Conservation (phyloP, 495 filamentous ascomycete species). For the Opeltia flavorubescens region DNA sequence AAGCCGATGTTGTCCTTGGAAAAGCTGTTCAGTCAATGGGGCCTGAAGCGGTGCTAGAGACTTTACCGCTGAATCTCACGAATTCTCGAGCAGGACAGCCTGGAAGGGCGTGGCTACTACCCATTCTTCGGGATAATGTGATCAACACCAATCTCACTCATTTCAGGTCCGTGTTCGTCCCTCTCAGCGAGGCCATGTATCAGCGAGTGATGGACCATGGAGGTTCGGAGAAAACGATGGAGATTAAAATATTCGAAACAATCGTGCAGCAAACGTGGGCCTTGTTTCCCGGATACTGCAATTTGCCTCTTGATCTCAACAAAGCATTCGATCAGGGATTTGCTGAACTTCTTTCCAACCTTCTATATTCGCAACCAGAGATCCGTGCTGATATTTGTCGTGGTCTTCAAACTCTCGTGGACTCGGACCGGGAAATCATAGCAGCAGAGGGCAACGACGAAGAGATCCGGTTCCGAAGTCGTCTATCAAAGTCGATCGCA, state of each 20-base stretch:
- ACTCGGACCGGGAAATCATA: slow-evolving; percentile 73
- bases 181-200: slow-evolving; percentile 79
- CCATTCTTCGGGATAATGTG: slow-evolving; percentile 71
- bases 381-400: slow-evolving; percentile 75
- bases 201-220: slow-evolving; percentile 73
- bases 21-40: slow-evolving; percentile 81
- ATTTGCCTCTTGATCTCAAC: slow-evolving; percentile 66
- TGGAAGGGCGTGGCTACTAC: slow-evolving; percentile 88
- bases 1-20: slow-evolving; percentile 78
- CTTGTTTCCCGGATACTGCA: slow-evolving; percentile 87
- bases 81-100: slow-evolving; percentile 60
- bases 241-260: slow-evolving; percentile 95
- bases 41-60: slow-evolving; percentile 59
- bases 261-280: slow-evolving; percentile 92
- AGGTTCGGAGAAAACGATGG: slow-evolving; percentile 69
- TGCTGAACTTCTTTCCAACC: slow-evolving; percentile 77
- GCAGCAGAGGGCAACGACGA: slow-evolving; percentile 44
- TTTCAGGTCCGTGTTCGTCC: slow-evolving; percentile 74
- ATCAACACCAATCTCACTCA: slow-evolving; percentile 73
- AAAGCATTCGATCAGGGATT: slow-evolving; percentile 76
- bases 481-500: slow-evolving; percentile 62
- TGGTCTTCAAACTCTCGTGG: slow-evolving; percentile 70
- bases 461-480: slow-evolving; percentile 52
- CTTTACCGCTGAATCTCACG: slow-evolving; percentile 73
- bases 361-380: slow-evolving; percentile 84